Conservation (phyloP, 108 stramenopile genomes). For the Conticribra guillardii region DNA sequence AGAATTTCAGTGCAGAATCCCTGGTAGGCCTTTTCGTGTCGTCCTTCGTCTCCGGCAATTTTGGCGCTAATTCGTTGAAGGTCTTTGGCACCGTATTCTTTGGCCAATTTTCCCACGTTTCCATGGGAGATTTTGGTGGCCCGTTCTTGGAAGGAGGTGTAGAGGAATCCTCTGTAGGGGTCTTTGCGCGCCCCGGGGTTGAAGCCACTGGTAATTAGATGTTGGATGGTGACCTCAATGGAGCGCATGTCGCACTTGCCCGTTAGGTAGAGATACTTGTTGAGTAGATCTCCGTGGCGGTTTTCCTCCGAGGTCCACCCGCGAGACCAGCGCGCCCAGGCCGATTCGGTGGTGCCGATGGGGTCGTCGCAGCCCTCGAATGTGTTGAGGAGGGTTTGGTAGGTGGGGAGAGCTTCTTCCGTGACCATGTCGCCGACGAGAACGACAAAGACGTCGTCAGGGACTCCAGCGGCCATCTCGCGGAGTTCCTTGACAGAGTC, state of each 20-base stretch:
- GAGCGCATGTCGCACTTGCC: constrained; percentile 89
- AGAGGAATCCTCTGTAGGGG: constrained; percentile 94
- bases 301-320: constrained; percentile 96
- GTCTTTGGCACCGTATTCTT: constrained; percentile 69
- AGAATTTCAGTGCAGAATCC: constrained; percentile 82
- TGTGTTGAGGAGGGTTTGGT: constrained; percentile 92
- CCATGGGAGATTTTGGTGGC: constrained; percentile 91
- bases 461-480: constrained; percentile 64
- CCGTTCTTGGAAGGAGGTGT: constrained; percentile 95
- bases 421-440: constrained; percentile 94
- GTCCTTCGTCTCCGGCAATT: constrained; percentile 92
- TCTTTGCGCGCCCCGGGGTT: constrained; percentile 88
- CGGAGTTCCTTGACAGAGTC: constrained; percentile 78
- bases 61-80: constrained; percentile 83
- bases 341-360: constrained; percentile 79
- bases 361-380: constrained; percentile 95
- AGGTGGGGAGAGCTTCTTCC: constrained; percentile 92
- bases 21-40: constrained; percentile 94
- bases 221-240: constrained; percentile 93
- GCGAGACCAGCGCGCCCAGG: constrained; percentile 90
- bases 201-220: constrained; percentile 90
- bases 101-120: constrained; percentile 85
- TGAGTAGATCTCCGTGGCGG: constrained; percentile 91
- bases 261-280: constrained; percentile 89
- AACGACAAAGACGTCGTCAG: constrained; percentile 87